Evolutionary conservation across 2,329 filamentous ascomycete genomes (phyloP).

Genomic region (Epichloe hybrida): DNA sequence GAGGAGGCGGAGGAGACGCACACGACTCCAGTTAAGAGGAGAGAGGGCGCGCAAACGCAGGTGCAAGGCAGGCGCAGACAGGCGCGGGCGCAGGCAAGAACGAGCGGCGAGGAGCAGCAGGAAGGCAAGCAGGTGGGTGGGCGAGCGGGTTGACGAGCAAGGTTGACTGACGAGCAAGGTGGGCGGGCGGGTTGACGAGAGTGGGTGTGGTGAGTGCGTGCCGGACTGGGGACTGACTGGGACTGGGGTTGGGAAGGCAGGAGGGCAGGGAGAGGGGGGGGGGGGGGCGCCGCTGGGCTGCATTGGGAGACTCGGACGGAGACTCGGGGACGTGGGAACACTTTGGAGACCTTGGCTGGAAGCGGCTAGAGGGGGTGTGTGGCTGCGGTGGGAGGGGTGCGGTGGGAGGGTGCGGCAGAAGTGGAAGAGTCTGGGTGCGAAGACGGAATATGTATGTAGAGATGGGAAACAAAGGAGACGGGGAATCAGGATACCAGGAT

Average conservation of each 20-base stretch:
- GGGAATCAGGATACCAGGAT: no score
- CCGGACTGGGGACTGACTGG: not conserved
- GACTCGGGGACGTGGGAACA: not conserved
- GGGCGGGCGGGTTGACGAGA: not conserved
- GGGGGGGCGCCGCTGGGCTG: not conserved
- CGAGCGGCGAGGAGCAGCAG: not conserved
- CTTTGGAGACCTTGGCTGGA: not conserved
- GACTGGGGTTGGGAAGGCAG: not conserved
- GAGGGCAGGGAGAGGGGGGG: not conserved
- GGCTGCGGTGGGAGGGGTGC: not conserved
- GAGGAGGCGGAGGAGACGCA: constrained; percentile 1
- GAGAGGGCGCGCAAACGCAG: constrained; percentile 6
- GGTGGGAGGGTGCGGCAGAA: not conserved
- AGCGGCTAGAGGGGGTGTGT: constrained; percentile 1
- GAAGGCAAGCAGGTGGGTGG: not conserved
- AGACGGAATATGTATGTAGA: no score
- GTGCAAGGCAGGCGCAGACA: constrained; percentile 5
- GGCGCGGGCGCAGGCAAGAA: constrained; percentile 7
- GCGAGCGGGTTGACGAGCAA: not conserved
- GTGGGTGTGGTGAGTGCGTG: not conserved
- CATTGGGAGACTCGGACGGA: not conserved
- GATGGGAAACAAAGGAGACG: no score
- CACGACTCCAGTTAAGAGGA: constrained; percentile 1
- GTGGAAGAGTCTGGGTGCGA: not conserved
- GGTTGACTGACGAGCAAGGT: not conserved